Base-by-base conservation (phyloP, 345 rosid genomes). In the Lepidium sativum region DNA sequence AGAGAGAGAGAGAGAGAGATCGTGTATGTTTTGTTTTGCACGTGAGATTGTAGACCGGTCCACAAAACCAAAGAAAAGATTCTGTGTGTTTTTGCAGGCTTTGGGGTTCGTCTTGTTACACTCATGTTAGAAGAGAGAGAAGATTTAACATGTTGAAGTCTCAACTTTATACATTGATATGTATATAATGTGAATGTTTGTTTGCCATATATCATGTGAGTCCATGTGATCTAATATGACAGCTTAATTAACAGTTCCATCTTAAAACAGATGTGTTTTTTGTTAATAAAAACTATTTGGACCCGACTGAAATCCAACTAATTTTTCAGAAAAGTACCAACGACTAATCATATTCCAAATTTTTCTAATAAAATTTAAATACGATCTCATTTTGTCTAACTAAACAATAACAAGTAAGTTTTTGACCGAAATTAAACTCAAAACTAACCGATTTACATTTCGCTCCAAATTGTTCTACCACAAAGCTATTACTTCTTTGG, bases 51-150 rank as follows among this genome's bases (percentile, higher is more conserved):
- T 59, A 73, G 72, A 73, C 49, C 77, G 72, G 77, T 73, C 52
- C 77, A 67, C 77, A 60, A 59, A 73, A 62, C 51, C 72, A 60
- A 54, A 53, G 63, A 73, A 72, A 72, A 73, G 77, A 73, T 73
- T 73, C 72, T 73, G 72, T 66, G 61, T 66, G 67, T 73, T 66
- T 66, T 72, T 54, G 72, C 77, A 73, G 77, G 77, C 77, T 73
- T 59, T 66, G 56, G 51, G 21, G 50, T 72, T 58, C 67, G 77
- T 66, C 77, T 60, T 52, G 77, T 72, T 72, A 72, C 68, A 58
- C 43, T 72, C 77, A 66, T 72, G 67, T 65, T 72, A 49, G 8
- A 50, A 7, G 76, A 72, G 49, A 65, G 70, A 65, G 70, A 64
- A 54, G 42, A n/a, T 45, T n/a, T 45, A 37, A 37, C 51, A 54